Evolutionary conservation across 257 asterid genomes (phyloP).

Genomic region (Linaria vulgaris): DNA sequence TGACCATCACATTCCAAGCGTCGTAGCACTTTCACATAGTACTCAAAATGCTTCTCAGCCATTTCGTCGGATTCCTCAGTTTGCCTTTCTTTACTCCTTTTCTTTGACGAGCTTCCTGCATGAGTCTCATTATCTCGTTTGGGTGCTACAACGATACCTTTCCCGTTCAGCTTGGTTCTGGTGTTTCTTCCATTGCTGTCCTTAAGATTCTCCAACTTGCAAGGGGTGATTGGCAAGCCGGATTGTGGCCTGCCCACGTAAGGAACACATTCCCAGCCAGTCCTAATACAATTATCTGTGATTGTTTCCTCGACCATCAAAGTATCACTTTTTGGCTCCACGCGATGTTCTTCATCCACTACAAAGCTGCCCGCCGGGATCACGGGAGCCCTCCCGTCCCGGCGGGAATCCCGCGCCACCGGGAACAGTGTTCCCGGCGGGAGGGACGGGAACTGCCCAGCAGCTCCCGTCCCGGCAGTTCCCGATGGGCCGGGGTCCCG

Average conservation of each 20-base stretch:
- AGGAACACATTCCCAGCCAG: slow-evolving; percentile 51
- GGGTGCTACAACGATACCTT: slow-evolving; percentile 36
- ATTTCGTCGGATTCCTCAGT: slow-evolving; percentile 50
- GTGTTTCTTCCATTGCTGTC: slow-evolving; percentile 42
- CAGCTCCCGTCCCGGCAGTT: too few relatives aligned
- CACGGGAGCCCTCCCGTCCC: too few relatives aligned
- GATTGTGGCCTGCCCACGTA: slow-evolving; percentile 33
- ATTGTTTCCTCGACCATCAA: slow-evolving; percentile 41
- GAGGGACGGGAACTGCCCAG: too few relatives aligned
- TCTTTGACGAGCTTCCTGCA: slow-evolving; percentile 71
- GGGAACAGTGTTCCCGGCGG: too few relatives aligned
- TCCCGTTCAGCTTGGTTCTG: slow-evolving; percentile 32
- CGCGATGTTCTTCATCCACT: slow-evolving; percentile 48
- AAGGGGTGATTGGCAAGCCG: slow-evolving; percentile 61
- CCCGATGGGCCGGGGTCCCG: too few relatives aligned
- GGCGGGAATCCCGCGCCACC: too few relatives aligned
- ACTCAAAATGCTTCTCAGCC: slow-evolving; percentile 72
- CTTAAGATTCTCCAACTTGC: slow-evolving; percentile 51
- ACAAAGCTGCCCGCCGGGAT: too few relatives aligned
- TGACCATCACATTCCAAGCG: slow-evolving; percentile 84
- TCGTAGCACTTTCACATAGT: slow-evolving; percentile 78
- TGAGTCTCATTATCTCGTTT: slow-evolving; percentile 60
- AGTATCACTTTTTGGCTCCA: slow-evolving; percentile 26
- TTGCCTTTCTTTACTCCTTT: slow-evolving; percentile 50
- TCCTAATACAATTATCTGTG: slow-evolving; percentile 41